These are phyloP conservation scores for Penicillium digitatum DNA, from an alignment of 2,329 filamentous ascomycete genomes.

Conservation along the genomic window DNA sequence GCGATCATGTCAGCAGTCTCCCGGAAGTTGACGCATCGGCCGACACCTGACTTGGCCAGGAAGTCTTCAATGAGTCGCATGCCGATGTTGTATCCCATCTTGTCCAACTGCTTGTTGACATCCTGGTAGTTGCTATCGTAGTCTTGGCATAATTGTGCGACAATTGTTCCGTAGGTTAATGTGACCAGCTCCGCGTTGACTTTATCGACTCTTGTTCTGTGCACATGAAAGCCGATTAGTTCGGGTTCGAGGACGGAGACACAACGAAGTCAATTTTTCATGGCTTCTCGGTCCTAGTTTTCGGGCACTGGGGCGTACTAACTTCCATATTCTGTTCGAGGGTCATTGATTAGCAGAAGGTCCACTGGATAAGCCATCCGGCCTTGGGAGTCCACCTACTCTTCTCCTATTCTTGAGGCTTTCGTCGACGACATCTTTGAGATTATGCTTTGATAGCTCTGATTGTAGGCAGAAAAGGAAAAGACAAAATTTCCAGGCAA, in stretches of 20 bases:
- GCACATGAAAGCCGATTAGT: conserved; percentile 13
- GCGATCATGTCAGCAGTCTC: conserved; percentile 97
- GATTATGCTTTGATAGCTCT: background rate
- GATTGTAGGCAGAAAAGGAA: background rate
- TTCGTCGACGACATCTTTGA: conserved; percentile 55
- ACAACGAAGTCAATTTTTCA: background rate
- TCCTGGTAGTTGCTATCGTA: conserved; percentile 90
- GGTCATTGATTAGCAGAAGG: conserved; percentile 30
- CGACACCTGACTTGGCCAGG: conserved; percentile 87
- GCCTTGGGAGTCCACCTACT: conserved; percentile 52
- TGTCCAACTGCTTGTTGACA: conserved; percentile 96
- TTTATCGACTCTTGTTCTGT: conserved; percentile 89
- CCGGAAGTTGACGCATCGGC: conserved; percentile 84
- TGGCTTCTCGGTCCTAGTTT: background rate
- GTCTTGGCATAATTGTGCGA: conserved; percentile 93
- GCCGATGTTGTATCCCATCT: conserved; percentile 99
- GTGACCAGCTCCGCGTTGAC: conserved; percentile 97
- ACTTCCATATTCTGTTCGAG: conserved; percentile 80
- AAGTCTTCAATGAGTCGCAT: conserved; percentile 96
- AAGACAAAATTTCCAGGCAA: background rate
- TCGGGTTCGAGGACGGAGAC: background rate
- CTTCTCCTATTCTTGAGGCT: conserved; percentile 67
- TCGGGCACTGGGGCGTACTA: conserved; percentile 43
- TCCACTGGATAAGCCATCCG: background rate
- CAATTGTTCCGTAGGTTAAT: conserved; percentile 95